A percentile compares a stretch with the other conserved stretches of the same genome.
Evolutionary conservation across 352 stramenopile species (phyloP).

Genomic region (Aphanomyces cochlioides): DNA sequence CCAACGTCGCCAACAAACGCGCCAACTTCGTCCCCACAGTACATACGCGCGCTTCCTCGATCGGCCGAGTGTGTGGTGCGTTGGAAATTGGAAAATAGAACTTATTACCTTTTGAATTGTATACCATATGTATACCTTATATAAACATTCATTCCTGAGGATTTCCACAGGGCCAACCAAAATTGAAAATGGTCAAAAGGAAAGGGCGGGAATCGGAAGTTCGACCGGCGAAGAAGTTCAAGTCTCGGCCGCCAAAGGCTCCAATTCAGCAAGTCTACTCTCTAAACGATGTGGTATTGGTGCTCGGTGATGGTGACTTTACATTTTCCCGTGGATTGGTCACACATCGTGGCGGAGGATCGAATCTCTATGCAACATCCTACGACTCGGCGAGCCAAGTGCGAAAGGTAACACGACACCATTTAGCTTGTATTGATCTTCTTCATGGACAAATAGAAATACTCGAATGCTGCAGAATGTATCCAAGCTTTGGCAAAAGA

Average conservation of each 20-base stretch:
- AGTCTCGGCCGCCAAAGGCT: constrained; percentile 12
- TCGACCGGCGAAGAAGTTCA: constrained; percentile 10
- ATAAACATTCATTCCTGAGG: constrained; percentile 3
- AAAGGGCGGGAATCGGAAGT: not conserved
- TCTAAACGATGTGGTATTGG: constrained; percentile 52
- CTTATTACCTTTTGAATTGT: constrained; percentile 4
- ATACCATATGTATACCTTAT: constrained; percentile 3
- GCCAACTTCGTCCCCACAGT: constrained; percentile 95
- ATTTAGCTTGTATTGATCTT: not conserved
- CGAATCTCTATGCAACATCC: constrained; percentile 64
- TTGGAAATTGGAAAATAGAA: constrained; percentile 6
- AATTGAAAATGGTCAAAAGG: not conserved
- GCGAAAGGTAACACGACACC: constrained; percentile 3
- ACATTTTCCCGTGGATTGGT: constrained; percentile 71
- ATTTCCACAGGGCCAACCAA: constrained; percentile 13
- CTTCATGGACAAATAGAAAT: constrained; percentile 46
- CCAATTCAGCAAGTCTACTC: constrained; percentile 44
- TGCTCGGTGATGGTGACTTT: constrained; percentile 83
- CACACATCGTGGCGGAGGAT: constrained; percentile 51
- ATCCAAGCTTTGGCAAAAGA: constrained; percentile 48
- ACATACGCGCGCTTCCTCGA: constrained; percentile 59
- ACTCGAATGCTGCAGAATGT: constrained; percentile 67
- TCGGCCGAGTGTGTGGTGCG: not conserved
- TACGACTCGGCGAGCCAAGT: constrained; percentile 69
- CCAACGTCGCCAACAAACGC: constrained; percentile 94